Conservation (phyloP, 1,139 yeast genomes). For the Candida albicans region DNA sequence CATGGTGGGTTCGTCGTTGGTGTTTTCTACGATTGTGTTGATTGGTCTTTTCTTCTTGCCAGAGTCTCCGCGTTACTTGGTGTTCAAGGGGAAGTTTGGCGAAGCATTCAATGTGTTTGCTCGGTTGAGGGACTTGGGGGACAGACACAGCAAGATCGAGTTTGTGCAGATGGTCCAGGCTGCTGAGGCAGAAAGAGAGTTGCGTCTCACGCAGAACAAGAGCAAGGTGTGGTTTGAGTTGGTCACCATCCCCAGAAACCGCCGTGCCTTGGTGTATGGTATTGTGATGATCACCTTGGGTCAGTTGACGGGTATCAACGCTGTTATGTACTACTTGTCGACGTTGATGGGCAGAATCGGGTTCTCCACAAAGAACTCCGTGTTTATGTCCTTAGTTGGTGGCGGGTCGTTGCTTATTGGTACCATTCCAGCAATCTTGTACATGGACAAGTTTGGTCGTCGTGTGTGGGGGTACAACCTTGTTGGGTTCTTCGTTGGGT, state of each 20-base stretch:
- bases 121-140: conserved; percentile 46
- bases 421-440: conserved; percentile 60
- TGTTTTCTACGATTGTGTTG: conserved; percentile 52
- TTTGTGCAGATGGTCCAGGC: conserved; percentile 47
- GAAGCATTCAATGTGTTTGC: conserved; percentile 58
- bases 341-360: conserved; percentile 51
- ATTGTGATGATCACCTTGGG: conserved; percentile 57
- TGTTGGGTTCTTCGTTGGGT: conserved; percentile 56
- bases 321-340: conserved; percentile 57
- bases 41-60: conserved; percentile 49
- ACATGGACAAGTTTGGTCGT: conserved; percentile 62
- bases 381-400: conserved; percentile 60
- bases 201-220: conserved; percentile 24
- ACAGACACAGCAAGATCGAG: conserved; percentile 42
- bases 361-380: conserved; percentile 41
- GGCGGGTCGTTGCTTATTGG: conserved; percentile 61
- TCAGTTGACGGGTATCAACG: conserved; percentile 57
- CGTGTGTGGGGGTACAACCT: conserved; percentile 42
- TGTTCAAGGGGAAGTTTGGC: conserved; percentile 49
- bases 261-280: conserved; percentile 58
- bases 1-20: conserved; percentile 58
- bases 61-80: conserved; percentile 54
- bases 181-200: conserved; percentile 28
- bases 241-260: conserved; percentile 51
- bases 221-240: conserved; percentile 46